Percentiles rank a stretch among this genome's conserved stretches.
Conservation (phyloP, 2,329 filamentous ascomycete genomes). For the Cladosporium sp. region DNA sequence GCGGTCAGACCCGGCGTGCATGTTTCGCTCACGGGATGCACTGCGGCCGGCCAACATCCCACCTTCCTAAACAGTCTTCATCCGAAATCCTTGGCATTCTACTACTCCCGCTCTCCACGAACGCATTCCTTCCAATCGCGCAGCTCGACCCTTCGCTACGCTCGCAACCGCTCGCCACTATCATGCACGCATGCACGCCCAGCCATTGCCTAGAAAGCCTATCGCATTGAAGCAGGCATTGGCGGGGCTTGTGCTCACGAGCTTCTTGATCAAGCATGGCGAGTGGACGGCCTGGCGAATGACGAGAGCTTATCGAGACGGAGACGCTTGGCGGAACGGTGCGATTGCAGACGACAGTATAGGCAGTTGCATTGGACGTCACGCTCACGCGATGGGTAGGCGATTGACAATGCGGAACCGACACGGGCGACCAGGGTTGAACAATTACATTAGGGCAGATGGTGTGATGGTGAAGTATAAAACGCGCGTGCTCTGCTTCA, state of each 20-base stretch:
- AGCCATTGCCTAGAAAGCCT: constrained; percentile 8
- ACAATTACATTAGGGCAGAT: background rate
- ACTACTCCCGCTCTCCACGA: background rate
- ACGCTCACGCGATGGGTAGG: background rate
- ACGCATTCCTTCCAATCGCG: background rate
- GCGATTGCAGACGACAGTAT: background rate
- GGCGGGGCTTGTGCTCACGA: constrained; percentile 6
- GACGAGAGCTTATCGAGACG: background rate
- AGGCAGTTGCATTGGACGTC: background rate
- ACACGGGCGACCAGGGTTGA: background rate
- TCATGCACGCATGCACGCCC: background rate
- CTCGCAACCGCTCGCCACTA: background rate
- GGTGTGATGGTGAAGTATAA: constrained; percentile 4
- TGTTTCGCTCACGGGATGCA: background rate
- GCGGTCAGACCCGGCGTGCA: background rate
- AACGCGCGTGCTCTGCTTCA: background rate
- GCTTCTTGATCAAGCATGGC: constrained; percentile 7
- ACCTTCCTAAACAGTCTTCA: constrained; percentile 10
- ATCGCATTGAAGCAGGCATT: constrained; percentile 5
- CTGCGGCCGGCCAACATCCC: background rate
- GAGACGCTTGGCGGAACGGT: background rate
- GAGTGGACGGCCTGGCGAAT: background rate
- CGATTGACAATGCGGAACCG: background rate
- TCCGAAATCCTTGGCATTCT: constrained; percentile 3
- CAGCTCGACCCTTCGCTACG: background rate